Conservation (phyloP, 1,284 basidiomycete genomes). For the Ustilago curta region DNA sequence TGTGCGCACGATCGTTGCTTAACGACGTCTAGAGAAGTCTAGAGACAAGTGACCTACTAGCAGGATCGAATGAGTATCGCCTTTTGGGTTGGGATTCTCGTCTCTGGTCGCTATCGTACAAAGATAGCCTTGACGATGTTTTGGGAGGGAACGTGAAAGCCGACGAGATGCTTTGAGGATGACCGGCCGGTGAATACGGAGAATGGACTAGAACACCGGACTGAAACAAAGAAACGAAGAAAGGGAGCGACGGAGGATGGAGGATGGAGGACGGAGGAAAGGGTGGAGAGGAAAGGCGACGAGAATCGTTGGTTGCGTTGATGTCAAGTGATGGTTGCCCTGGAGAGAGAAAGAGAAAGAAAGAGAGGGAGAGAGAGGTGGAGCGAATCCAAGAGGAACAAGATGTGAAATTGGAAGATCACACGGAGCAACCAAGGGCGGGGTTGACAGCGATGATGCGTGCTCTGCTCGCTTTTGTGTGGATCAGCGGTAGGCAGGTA, state of each 20-base stretch:
- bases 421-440: conserved; percentile 2
- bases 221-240: neutral
- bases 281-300: neutral
- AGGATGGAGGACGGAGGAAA: neutral
- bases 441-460: neutral
- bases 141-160: neutral
- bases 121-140: neutral
- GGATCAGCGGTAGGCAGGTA: neutral
- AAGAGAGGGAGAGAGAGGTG: neutral
- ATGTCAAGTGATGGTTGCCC: conserved; percentile 1
- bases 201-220: neutral
- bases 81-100: neutral
- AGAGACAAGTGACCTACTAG: neutral
- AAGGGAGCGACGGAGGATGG: conserved; percentile 1
- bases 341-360: too few relatives aligned
- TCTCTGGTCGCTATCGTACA: neutral
- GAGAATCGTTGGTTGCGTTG: neutral
- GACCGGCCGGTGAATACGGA: neutral
- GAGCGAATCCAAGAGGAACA: neutral
- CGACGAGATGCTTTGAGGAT: neutral
- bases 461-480: neutral
- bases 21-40: neutral
- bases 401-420: conserved; percentile 5
- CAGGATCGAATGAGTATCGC: neutral
- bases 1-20: neutral